phyloP scores from a whole-genome alignment of 1,139 yeast species.

The Debaryomyces sp. region DNA sequence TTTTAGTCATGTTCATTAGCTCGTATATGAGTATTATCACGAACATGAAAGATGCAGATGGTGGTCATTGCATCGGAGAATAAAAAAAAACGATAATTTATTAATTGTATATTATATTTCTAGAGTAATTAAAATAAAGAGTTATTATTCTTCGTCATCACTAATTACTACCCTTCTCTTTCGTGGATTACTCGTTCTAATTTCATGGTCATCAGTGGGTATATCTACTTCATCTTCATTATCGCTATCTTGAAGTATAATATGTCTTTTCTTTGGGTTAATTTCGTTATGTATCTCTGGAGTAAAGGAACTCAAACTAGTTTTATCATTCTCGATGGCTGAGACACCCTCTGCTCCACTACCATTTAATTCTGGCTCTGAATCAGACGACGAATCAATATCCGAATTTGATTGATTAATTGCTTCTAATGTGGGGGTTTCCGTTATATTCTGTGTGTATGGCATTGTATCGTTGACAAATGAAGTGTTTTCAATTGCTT shows the following conservation, averaged over 20 bases:
- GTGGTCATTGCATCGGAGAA: slow-evolving; percentile 42
- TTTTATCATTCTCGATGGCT: neutral
- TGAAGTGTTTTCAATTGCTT: slow-evolving; percentile 28
- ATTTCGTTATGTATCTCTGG: neutral
- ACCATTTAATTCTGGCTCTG: neutral
- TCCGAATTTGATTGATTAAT: neutral
- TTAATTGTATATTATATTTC: neutral
- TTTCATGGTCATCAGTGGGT: slow-evolving; percentile 4
- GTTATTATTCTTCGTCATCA: slow-evolving; percentile 30
- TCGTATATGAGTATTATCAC: slow-evolving; percentile 69
- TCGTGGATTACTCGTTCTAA: slow-evolving; percentile 12
- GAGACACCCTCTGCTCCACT: neutral
- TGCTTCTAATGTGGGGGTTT: neutral
- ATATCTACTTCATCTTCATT: slow-evolving; percentile 10
- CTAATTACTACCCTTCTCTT: slow-evolving; percentile 21
- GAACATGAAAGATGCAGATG: slow-evolving; percentile 38
- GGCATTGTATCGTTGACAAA: slow-evolving; percentile 15
- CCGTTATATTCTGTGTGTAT: neutral
- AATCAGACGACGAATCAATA: neutral
- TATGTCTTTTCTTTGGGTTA: neutral
- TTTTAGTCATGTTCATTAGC: slow-evolving; percentile 74
- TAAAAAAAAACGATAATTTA: slow-evolving; percentile 12
- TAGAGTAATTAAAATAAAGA: neutral
- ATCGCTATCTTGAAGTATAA: slow-evolving; percentile 5
- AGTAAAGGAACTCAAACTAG: slow-evolving; percentile 6